Conservation (phyloP, 768 basidiomycete genomes). For the Rhodocollybia butyracea region DNA sequence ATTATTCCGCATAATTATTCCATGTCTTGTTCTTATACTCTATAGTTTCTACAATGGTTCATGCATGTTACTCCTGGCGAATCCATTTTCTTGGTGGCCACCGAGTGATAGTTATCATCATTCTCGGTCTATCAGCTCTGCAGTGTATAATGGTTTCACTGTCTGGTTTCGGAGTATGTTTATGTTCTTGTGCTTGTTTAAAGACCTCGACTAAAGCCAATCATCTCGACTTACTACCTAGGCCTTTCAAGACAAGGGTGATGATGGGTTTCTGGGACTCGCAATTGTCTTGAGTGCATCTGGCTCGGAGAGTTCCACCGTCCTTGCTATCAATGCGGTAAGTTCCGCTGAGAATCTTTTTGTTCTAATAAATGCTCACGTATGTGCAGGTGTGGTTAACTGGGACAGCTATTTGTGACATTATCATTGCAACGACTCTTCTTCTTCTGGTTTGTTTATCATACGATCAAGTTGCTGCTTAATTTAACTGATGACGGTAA, state of each 20-base stretch:
- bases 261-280: too few relatives aligned
- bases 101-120: not conserved
- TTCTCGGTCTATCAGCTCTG: slow-evolving; percentile 5
- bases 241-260: not conserved
- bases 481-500: not conserved
- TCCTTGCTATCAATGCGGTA: not conserved
- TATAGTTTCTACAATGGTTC: slow-evolving; percentile 8
- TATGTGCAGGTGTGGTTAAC: slow-evolving; percentile 21
- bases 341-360: not conserved
- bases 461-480: not conserved
- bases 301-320: not conserved
- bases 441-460: slow-evolving; percentile 24
- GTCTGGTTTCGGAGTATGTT: slow-evolving; percentile 7
- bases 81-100: slow-evolving; percentile 15
- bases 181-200: not conserved
- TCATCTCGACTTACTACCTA: not conserved
- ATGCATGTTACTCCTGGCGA: slow-evolving; percentile 20
- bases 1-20: not conserved
- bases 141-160: slow-evolving; percentile 6
- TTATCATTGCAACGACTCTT: slow-evolving; percentile 22
- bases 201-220: not conserved
- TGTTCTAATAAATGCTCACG: not conserved
- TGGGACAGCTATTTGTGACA: slow-evolving; percentile 18
- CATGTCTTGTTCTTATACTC: not conserved
- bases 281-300: not conserved